Base-by-base conservation (phyloP, 495 filamentous ascomycete genomes). In the Ascobolus immersus region DNA sequence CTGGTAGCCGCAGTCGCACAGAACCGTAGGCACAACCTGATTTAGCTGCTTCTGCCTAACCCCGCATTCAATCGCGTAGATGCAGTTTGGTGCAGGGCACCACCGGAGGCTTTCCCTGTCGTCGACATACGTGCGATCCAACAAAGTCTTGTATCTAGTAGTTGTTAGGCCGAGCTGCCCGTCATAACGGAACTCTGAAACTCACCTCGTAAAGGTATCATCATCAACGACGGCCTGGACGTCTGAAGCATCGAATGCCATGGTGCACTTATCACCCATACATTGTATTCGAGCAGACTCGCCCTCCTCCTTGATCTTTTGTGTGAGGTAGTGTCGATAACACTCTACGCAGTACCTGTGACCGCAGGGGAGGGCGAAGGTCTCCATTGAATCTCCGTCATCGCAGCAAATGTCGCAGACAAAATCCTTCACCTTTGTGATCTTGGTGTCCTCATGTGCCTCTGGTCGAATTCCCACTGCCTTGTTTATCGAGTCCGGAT, bases 371-470 rank as follows among this genome's bases (percentile, higher is more conserved):
- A 96, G 81, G 4, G 86, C 77, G 50, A 92, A 94, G 13, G 77
- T 81, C 44, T 79, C 55, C n/a, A 93, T 53, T 0, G 69, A 70
- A 4, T 64, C 57, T 10, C 62, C 70, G 40, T 96, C 89, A 38
- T 96, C 82, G 52, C 77, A 96, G 53, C 86, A 96, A 41, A 96
- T 96, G 30, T 86, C 79, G 55, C 86, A 96, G 38, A 65, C 59
- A 51, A 96, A 96, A 4, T 69, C 77, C 8, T 64, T 60, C 15
- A 89, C 54, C 22, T 61, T 56, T 43, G 79, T 62, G 8, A 84
- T 61, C 44, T 61, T 69, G 5, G 75, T 75, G 12, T 59, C 60
- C 6, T 58, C 54, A n/a, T 60, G 51, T n/a, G 62, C 60, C 31
- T 57, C 66, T 18, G 67, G 62, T 13, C 76, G 73, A 21, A 96